Evolutionary conservation across 2,329 filamentous ascomycete genomes (phyloP), one percentile per base, ranked within the genome.

Genomic region (Blastomyces silverae): DNA sequence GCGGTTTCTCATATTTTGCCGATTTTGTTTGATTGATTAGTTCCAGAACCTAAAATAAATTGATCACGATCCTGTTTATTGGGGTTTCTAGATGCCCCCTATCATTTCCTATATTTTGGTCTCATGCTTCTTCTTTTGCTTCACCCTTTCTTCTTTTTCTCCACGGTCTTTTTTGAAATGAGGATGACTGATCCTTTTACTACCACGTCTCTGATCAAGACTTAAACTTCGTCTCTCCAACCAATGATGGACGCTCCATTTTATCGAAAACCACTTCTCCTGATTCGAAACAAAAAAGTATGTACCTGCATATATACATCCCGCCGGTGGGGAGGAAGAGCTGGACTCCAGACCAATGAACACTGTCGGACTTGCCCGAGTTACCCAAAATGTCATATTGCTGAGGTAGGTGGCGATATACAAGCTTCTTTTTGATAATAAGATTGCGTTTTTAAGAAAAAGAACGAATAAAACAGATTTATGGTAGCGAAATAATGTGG

Each of bases 1-100:
- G 94, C 66, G 94, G 94, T 70, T 99, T 99, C 82, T 97, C 93
- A 34, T 99, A 99, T 79, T 94, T 91, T 62, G 90, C 91, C 66
- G 92, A 96, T 77, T 95, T 95, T 79, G 89, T 89, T 67, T 92
- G 77, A 82, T 71, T 60, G 39, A 52, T 48, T 28, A 56, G 20
- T 22, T 6, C 5, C 5, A 39, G 25, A 44, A 20, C 22, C 20
- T 63, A n/a, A 55, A 55, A 37, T 34, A 52, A 53, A 20, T 20
- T 53, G 25, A 34, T 34, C 25, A 17, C 22, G 28, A 22, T 17
- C 15, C 34, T 50, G 7, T 37, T 20, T 64, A 8, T 61, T 31
- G 61, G 65, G 52, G 62, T 63, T 64, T 62, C 64, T 64, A 28
- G 63, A 69, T 65, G 25, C n/a, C 11, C 34, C 4, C 34, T 28